phyloP scores from a whole-genome alignment of 2,329 filamentous ascomycete genomes.

The Fusarium buharicum region DNA sequence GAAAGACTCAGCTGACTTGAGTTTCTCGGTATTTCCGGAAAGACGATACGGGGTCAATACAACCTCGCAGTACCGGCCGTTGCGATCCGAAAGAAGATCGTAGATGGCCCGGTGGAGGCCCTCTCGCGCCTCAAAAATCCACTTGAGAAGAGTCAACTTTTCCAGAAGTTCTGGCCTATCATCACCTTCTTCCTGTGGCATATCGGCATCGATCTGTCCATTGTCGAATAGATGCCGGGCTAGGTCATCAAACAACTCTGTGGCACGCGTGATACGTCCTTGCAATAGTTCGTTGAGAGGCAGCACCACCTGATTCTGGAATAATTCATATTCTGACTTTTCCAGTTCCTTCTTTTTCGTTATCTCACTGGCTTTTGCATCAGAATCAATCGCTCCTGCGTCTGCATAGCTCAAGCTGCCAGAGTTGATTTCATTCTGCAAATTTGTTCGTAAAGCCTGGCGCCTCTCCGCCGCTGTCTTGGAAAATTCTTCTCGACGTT shows the following conservation, averaged over 20 bases:
- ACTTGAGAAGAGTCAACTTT: slow-evolving; percentile 93
- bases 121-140: slow-evolving; percentile 96
- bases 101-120: slow-evolving; percentile 85
- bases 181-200: slow-evolving; percentile 93
- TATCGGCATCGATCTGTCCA: slow-evolving; percentile 72
- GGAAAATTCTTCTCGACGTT: slow-evolving; percentile 66
- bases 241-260: slow-evolving; percentile 80
- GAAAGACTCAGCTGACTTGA: slow-evolving; percentile 81
- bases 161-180: slow-evolving; percentile 94
- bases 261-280: slow-evolving; percentile 77
- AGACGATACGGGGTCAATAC: slow-evolving; percentile 82
- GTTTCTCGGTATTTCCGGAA: slow-evolving; percentile 80
- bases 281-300: slow-evolving; percentile 84
- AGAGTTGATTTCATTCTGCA: slow-evolving; percentile 80
- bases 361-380: slow-evolving; percentile 76
- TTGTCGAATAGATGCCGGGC: slow-evolving; percentile 78
- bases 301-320: slow-evolving; percentile 84
- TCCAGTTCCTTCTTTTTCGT: slow-evolving; percentile 76
- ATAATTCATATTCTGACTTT: slow-evolving; percentile 84
- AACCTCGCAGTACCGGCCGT: slow-evolving; percentile 85
- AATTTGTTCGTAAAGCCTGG: slow-evolving; percentile 74
- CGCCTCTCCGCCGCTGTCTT: slow-evolving; percentile 64
- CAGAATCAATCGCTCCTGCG: slow-evolving; percentile 82
- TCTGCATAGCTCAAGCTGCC: slow-evolving; percentile 85
- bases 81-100: slow-evolving; percentile 84